Base-by-base conservation (phyloP, 495 filamentous ascomycete genomes). In the Geopyxis carbonaria region DNA sequence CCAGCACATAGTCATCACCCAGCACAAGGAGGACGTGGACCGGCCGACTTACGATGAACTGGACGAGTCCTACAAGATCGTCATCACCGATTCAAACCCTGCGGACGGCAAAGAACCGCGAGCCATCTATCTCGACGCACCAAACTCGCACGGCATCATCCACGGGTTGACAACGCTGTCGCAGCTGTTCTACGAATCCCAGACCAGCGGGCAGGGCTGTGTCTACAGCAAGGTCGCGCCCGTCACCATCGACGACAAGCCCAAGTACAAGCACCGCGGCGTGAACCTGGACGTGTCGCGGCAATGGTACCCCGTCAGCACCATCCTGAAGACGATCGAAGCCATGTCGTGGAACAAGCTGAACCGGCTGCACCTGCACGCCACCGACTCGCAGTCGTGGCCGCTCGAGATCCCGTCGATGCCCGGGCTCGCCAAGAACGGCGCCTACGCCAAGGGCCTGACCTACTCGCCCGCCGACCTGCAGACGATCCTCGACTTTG, bases 331-430 rank as follows among this genome's bases (percentile, higher is more conserved):
- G 34, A 76, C 68, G 24, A 77, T 89, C 46, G 80, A 86, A 45
- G 75, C 74, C 20, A 49, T 81, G 38, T 54, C 72, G 7, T 76
- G 65, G 66, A 82, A 74, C 61, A 86, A 89, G 62, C 66, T 89
- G 59, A 86, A 86, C 56, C 62, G 70, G 5, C 61, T 85, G 29
- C 81, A 87, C 57, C 55, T 85, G 18, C 81, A 89, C 58, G 67
- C 74, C 30, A 85, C 81, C 0, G 81, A 89, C 52, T 71, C 78
- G 16, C 81, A 89, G 53, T 78, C 78, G 5, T 89, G 81, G 81
- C 82, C 81, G 2, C 61, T 89, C 20, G 76, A 77, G 44, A 76
- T 87, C 40, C 77, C 78, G 2, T 51, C 75, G 4, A 53, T 87
- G 40, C 80, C 82, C 7, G 65, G 73, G 40, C 65, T 89, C 5